phyloP scores from a whole-genome alignment of 2,329 filamentous ascomycete species.

The Ophiostoma sp. region DNA sequence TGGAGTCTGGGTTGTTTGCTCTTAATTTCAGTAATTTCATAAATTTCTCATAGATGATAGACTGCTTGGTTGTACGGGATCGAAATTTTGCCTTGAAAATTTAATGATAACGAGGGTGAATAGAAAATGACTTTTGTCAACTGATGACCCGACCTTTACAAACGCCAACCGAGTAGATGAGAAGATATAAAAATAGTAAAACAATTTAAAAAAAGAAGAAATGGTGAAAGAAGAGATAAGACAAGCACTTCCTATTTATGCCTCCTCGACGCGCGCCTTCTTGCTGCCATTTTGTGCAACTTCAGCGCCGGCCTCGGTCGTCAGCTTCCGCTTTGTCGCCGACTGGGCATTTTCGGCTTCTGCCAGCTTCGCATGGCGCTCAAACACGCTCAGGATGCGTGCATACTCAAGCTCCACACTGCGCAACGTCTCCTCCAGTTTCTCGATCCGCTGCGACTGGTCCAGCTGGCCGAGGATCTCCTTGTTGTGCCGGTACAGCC shows the following conservation, averaged over 20 bases:
- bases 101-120: background rate
- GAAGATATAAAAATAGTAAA: background rate
- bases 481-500: constrained; percentile 69
- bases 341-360: background rate
- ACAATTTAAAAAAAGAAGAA: background rate
- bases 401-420: constrained; percentile 69
- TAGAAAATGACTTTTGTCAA: background rate
- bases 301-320: constrained; percentile 28
- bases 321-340: constrained; percentile 28
- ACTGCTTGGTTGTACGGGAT: background rate
- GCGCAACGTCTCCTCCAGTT: constrained; percentile 63
- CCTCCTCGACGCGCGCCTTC: constrained; percentile 17
- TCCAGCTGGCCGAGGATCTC: constrained; percentile 67
- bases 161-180: background rate
- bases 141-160: background rate
- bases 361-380: constrained; percentile 36
- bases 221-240: background rate
- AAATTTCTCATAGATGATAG: background rate
- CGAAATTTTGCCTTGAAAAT: background rate
- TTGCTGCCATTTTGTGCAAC: constrained; percentile 21
- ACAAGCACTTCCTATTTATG: background rate
- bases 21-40: background rate
- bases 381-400: constrained; percentile 51
- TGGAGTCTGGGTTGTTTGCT: background rate
- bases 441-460: constrained; percentile 61